Evolutionary conservation across 1,139 yeast genomes (phyloP), one percentile per base, ranked within the genome.

Genomic region (Protomyces pachydermus): DNA sequence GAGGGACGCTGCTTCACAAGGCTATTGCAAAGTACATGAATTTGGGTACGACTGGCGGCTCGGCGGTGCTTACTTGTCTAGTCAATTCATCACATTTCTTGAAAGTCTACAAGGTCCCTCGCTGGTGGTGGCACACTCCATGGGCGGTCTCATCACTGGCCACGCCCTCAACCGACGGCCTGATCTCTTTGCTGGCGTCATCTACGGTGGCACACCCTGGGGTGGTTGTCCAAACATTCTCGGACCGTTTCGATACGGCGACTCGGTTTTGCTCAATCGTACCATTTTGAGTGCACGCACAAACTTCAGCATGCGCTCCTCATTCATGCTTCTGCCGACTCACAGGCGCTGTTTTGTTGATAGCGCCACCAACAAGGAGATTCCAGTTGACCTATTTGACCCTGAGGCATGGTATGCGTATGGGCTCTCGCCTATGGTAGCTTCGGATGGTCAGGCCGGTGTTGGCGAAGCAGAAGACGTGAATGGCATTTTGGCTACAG

Each of bases 1-100:
- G 16, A 32, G 61, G 2, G 58, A 50, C 3, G 38, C 32, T 54
- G 60, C 48, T 46, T 51, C 39, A 18, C 52, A 83, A 18, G 60
- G 56, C n/a, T 50, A 82, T 16, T 82, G 88, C 9, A 81, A 77
- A 34, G 85, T 89, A 1, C 82, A 83, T 66, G 88, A 87, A 66
- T 91, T 86, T 75, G 95, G 96, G 5, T 91, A 90, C 73, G 97
- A 91, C 76, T 91, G 97, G 97, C 80, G 97, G 70, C 75, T 91
- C 9, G 84, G 93, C 8, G 80, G 85, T 1, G 88, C 84, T 48
- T 74, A 82, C 6, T 76, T 81, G 28, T 77, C 88, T 4, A 72
- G 75, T 8, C 80, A 84, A 68, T 75, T 90, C 12, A 76, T 75
- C 55, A 74, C 79, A 32, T 81, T 80, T 66, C 74, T 91, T 32